Evolutionary conservation across 2,329 filamentous ascomycete genomes (phyloP), one percentile per base, ranked within the genome.

Genomic region (Coniella lustricola): DNA sequence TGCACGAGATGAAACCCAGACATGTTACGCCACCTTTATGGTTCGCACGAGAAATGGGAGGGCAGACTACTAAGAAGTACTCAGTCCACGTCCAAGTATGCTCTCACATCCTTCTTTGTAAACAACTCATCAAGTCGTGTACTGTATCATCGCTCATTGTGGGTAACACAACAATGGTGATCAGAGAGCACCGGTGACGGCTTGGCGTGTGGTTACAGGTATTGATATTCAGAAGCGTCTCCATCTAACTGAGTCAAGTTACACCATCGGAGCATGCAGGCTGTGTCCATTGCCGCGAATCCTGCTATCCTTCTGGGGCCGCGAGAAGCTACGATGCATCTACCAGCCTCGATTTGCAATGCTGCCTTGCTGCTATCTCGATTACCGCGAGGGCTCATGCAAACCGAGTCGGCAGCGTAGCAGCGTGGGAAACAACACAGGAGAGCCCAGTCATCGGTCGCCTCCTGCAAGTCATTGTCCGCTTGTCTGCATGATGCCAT

Each of bases 61-160:
- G 46, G 33, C 34, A 33, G 14, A 25, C 40, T 34, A 13, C 21
- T 10, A 36, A 18, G 33, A 21, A 14, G 14, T 22, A 9, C 16
- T 48, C 39, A 43, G 39, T 33, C 46, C 38, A 22, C 22, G 21
- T 10, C 21, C 16, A 20, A 36, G 18, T 32, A 20, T 44, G 14
- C 31, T 17, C 21, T 25, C 17, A 14, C 4, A 17, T 39, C 18
- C 21, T 12, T 38, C 14, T 37, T 25, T 14, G 34, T 9, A 31
- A 21, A 18, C 29, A 21, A 36, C 14, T 32, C 5, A 22, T 50
- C 21, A 33, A 14, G 25, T 22, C 21, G 25, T 39, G 22, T n/a
- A 43, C 48, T 48, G 44, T 44, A 53, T 53, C 51, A 53, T 50
- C 17, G 29, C 33, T 40, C 22, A 31, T 36, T 18, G 44, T 37